Percentiles rank a stretch among this genome's conserved stretches.
These are phyloP conservation scores for Alternaria brassicae DNA, from an alignment of 2,329 filamentous ascomycete genomes.

Conservation along the genomic window DNA sequence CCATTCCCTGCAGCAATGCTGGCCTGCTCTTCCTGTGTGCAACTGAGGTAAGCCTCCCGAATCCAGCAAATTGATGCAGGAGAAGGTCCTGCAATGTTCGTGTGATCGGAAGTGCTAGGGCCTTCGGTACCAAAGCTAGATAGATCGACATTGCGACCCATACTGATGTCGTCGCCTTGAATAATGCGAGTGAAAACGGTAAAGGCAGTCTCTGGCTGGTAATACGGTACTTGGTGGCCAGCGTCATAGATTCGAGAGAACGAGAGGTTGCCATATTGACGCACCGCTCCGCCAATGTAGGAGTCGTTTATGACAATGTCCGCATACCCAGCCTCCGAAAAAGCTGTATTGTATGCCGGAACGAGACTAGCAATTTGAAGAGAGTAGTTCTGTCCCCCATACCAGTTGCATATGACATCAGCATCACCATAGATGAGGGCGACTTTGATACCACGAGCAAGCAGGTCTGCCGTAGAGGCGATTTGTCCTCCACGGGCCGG, in stretches of 20 bases:
- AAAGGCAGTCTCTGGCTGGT: constrained; percentile 56
- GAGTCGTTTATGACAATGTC: constrained; percentile 72
- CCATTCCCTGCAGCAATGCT: constrained; percentile 59
- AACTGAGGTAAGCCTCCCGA: constrained; percentile 58
- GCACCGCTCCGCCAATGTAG: constrained; percentile 73
- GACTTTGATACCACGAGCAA: constrained; percentile 58
- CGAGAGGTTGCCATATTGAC: constrained; percentile 73
- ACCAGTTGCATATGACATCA: constrained; percentile 65
- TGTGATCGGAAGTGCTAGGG: constrained; percentile 63
- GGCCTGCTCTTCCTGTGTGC: constrained; percentile 59
- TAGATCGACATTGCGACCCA: constrained; percentile 59
- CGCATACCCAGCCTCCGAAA: constrained; percentile 72
- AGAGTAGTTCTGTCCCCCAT: constrained; percentile 77
- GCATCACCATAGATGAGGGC: constrained; percentile 74
- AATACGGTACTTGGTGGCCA: constrained; percentile 59
- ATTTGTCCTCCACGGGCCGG: constrained; percentile 51
- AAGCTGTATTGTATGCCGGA: constrained; percentile 59
- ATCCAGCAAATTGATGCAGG: constrained; percentile 67
- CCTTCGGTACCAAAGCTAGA: constrained; percentile 65
- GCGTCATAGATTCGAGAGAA: constrained; percentile 61
- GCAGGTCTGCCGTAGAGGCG: constrained; percentile 52
- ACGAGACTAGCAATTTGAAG: constrained; percentile 57
- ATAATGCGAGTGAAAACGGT: constrained; percentile 61
- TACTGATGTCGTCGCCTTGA: constrained; percentile 57
- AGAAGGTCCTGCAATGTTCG: constrained; percentile 59